Conservation (phyloP, 495 filamentous ascomycete genomes). For the Penicillium flavigenum region DNA sequence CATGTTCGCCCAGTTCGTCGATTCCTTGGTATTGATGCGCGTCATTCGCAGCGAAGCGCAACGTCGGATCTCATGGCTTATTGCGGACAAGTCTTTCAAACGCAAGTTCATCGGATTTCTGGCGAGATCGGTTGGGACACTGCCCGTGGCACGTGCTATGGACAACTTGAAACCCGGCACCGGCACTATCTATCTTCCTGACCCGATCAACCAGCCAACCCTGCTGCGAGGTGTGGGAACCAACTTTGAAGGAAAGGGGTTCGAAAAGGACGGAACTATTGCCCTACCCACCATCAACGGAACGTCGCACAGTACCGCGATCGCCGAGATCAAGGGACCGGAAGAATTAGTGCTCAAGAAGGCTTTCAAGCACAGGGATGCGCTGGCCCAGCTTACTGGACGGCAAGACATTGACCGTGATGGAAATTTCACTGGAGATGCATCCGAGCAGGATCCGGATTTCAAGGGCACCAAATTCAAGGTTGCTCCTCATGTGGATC, state of each 20-base stretch:
- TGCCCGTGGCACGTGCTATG: constrained; percentile 86
- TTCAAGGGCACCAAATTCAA: constrained; percentile 83
- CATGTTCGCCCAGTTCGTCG: constrained; percentile 69
- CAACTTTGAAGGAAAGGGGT: constrained; percentile 71
- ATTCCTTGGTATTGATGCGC: constrained; percentile 90
- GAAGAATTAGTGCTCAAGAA: constrained; percentile 87
- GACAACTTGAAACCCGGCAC: constrained; percentile 77
- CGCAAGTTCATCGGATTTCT: constrained; percentile 81
- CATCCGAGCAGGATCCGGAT: constrained; percentile 37
- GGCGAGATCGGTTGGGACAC: constrained; percentile 74
- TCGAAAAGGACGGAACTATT: constrained; percentile 76
- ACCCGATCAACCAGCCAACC: constrained; percentile 80
- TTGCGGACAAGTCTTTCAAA: constrained; percentile 90
- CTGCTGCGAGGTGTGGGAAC: constrained; percentile 83
- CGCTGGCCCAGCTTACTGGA: constrained; percentile 76
- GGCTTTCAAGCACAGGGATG: constrained; percentile 68
- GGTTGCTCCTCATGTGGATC: constrained; percentile 89
- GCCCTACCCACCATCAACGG: constrained; percentile 83
- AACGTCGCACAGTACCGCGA: constrained; percentile 71
- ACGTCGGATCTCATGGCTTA: constrained; percentile 86
- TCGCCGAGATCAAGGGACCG: constrained; percentile 73
- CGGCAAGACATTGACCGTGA: constrained; percentile 63
- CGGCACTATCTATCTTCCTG: constrained; percentile 88
- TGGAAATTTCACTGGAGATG: constrained; percentile 51
- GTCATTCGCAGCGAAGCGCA: constrained; percentile 80